phyloP scores from a whole-genome alignment of 257 asterid species.

The Petunia axillaris region DNA sequence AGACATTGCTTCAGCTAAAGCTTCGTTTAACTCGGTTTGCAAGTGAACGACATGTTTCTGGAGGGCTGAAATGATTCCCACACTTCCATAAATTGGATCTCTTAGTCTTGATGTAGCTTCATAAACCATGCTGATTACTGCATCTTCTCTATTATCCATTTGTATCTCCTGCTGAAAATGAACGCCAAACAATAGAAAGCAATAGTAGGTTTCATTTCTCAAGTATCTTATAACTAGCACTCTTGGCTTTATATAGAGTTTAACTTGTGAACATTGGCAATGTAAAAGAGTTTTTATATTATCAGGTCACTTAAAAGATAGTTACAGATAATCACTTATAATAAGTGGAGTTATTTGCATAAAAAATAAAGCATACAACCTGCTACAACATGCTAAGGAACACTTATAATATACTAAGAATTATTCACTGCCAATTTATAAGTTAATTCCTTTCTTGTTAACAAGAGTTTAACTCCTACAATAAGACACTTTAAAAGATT shows the following conservation, averaged over 20 bases:
- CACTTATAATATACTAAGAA: too few relatives aligned
- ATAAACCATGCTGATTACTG: slow-evolving; percentile 53
- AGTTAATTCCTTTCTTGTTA: too few relatives aligned
- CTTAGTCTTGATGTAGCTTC: slow-evolving; percentile 51
- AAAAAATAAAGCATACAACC: too few relatives aligned
- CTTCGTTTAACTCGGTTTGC: slow-evolving; percentile 44
- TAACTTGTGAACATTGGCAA: too few relatives aligned
- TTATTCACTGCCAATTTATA: too few relatives aligned
- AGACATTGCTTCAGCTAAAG: slow-evolving; percentile 38
- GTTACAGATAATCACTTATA: too few relatives aligned
- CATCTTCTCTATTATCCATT: slow-evolving; percentile 39
- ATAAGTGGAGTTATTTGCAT: too few relatives aligned
- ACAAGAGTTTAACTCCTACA: too few relatives aligned
- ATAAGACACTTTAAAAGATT: too few relatives aligned
- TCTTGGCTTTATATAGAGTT: background rate
- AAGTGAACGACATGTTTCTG: slow-evolving; percentile 41
- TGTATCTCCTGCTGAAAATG: slow-evolving; percentile 45
- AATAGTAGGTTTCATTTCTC: background rate
- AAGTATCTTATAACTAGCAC: background rate
- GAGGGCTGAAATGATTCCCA: slow-evolving; percentile 43
- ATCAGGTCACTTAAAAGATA: too few relatives aligned
- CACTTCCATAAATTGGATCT: slow-evolving; percentile 54
- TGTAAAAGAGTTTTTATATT: too few relatives aligned
- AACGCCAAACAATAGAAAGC: background rate
- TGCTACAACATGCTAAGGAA: too few relatives aligned